Conservation (phyloP, 148 eudicot species). For the Rheum nobile region DNA sequence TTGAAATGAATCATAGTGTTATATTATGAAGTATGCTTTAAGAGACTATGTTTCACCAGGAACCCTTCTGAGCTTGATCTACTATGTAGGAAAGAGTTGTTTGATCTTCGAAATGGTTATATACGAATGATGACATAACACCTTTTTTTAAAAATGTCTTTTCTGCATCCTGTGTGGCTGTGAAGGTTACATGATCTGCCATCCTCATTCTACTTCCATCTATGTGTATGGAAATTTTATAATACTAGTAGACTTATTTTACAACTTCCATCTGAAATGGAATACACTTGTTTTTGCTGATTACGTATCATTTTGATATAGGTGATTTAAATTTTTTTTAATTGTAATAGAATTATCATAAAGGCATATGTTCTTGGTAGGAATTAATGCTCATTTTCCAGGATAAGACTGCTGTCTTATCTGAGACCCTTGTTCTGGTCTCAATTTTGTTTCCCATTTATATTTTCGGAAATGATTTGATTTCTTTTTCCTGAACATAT, state of each 20-base stretch:
- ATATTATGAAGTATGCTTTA: background rate
- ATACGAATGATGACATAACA: too few species aligned
- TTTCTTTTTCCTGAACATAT: background rate
- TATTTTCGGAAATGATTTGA: background rate
- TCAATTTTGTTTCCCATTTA: background rate
- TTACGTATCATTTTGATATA: background rate
- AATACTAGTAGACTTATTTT: background rate
- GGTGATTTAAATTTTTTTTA: background rate
- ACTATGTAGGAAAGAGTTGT: background rate
- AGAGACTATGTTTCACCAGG: background rate
- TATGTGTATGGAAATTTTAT: background rate
- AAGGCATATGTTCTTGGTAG: background rate
- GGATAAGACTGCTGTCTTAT: background rate
- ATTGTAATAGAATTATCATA: background rate
- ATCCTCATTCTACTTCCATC: background rate
- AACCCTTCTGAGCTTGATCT: background rate
- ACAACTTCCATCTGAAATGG: background rate
- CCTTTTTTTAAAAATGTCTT: background rate
- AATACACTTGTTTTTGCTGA: background rate
- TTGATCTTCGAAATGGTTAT: background rate
- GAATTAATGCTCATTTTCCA: background rate
- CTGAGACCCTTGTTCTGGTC: background rate
- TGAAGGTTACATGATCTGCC: background rate
- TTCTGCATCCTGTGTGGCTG: background rate
- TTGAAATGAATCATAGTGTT: background rate